Percentiles rank a stretch among this genome's conserved stretches.
These are phyloP conservation scores for Ascochyta pisi DNA, from an alignment of 2,329 filamentous ascomycete species.

Conservation along the genomic window DNA sequence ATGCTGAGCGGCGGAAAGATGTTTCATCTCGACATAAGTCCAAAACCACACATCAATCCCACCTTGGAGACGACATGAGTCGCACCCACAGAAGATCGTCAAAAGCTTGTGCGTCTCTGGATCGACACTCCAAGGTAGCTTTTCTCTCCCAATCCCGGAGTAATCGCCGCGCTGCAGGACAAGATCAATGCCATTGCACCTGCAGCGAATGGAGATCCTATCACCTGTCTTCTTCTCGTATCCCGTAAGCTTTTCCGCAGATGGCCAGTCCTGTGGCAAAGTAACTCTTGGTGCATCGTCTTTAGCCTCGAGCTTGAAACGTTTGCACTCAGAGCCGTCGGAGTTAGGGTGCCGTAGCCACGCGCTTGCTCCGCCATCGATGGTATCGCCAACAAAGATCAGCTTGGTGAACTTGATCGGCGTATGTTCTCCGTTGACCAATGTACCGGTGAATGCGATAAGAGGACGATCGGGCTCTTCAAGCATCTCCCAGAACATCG, in stretches of 20 bases:
- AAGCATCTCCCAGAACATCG: constrained; percentile 52
- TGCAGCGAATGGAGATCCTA: constrained; percentile 53
- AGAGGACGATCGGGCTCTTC: constrained; percentile 28
- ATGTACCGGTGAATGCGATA: constrained; percentile 50
- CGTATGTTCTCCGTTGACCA: constrained; percentile 41
- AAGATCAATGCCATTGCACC: constrained; percentile 57
- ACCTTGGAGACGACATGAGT: constrained; percentile 55
- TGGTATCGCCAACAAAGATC: constrained; percentile 59
- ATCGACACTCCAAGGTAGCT: constrained; percentile 55
- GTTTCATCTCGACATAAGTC: constrained; percentile 52
- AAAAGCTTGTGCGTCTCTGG: constrained; percentile 52
- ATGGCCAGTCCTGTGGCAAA: constrained; percentile 45
- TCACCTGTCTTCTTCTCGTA: constrained; percentile 25
- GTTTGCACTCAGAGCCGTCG: constrained; percentile 36
- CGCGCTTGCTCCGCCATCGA: constrained; percentile 59
- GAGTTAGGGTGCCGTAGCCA: constrained; percentile 54
- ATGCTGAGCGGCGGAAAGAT: constrained; percentile 46
- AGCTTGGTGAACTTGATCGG: constrained; percentile 47
- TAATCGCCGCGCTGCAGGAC: constrained; percentile 48
- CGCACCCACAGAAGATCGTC: constrained; percentile 54
- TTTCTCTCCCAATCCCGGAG: constrained; percentile 26
- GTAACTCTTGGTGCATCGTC: constrained; percentile 11
- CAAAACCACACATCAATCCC: constrained; percentile 57
- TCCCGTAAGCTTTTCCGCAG: constrained; percentile 6
- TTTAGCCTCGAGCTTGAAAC: constrained; percentile 27